Conservation (phyloP, 2,329 filamentous ascomycete species). For the Talaromyces sp. region DNA sequence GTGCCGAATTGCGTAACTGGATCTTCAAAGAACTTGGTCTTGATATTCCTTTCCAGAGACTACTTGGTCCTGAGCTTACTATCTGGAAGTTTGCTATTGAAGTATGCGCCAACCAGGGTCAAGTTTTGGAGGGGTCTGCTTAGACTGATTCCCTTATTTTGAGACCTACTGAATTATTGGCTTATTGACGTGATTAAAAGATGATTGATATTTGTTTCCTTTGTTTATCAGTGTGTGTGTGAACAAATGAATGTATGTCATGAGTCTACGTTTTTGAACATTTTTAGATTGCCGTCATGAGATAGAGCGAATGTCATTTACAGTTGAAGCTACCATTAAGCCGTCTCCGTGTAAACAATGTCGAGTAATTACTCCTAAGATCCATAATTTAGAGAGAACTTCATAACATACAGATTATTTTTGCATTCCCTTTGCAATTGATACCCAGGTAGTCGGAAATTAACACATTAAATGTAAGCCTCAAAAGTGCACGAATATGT, state of each 20-base stretch:
- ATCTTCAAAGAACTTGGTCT: conserved; percentile 21
- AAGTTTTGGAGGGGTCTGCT: conserved; percentile 1
- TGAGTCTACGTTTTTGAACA: background rate
- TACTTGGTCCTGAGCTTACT: conserved; percentile 5
- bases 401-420: background rate
- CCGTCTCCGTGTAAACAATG: background rate
- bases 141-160: background rate
- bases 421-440: background rate
- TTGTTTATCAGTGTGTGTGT: conserved; percentile 1
- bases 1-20: conserved; percentile 25
- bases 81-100: conserved; percentile 10
- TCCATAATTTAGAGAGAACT: background rate
- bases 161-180: background rate
- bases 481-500: background rate
- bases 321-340: background rate
- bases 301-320: background rate
- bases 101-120: conserved; percentile 2
- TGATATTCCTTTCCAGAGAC: conserved; percentile 21
- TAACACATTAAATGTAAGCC: background rate
- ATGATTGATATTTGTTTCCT: background rate
- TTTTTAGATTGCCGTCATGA: background rate
- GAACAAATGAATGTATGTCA: background rate
- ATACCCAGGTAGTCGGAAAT: background rate
- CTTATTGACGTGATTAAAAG: background rate
- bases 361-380: too few relatives aligned